These are phyloP conservation scores for Pyrenophora graminea DNA, from an alignment of 2,329 filamentous ascomycete species.

Conservation along the genomic window DNA sequence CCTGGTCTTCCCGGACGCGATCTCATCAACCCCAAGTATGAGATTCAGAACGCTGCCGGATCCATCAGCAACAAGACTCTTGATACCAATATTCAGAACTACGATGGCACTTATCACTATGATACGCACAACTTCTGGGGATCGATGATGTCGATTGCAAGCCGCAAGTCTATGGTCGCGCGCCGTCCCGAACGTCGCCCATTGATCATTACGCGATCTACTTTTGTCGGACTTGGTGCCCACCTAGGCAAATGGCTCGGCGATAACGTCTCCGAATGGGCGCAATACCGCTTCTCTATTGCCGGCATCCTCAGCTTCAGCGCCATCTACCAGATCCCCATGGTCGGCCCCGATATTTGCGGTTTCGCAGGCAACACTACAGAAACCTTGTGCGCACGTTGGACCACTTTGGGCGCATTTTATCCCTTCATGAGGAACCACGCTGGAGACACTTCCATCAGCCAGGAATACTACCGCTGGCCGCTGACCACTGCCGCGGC, in stretches of 20 bases:
- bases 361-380: slow-evolving; percentile 71
- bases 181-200: slow-evolving; percentile 67
- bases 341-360: slow-evolving; percentile 67
- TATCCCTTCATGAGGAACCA: slow-evolving; percentile 76
- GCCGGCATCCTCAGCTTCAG: slow-evolving; percentile 50
- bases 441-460: slow-evolving; percentile 57
- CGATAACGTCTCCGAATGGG: slow-evolving; percentile 54
- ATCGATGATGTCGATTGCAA: slow-evolving; percentile 71
- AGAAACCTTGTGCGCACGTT: slow-evolving; percentile 71
- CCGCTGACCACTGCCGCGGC: slow-evolving; percentile 64
- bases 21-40: slow-evolving; percentile 67
- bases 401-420: slow-evolving; percentile 75
- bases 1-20: slow-evolving; percentile 66
- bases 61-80: slow-evolving; percentile 56
- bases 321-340: slow-evolving; percentile 52
- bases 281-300: slow-evolving; percentile 49
- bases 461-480: slow-evolving; percentile 64
- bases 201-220: slow-evolving; percentile 74
- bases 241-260: slow-evolving; percentile 64
- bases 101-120: slow-evolving; percentile 69
- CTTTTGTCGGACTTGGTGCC: slow-evolving; percentile 71
- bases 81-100: slow-evolving; percentile 68
- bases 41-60: slow-evolving; percentile 61
- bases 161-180: slow-evolving; percentile 67
- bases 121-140: slow-evolving; percentile 80